A percentile compares a stretch with the other conserved stretches of the same genome.
phyloP scores from a whole-genome alignment of 208 protist species.

The Porcisia deanei region DNA sequence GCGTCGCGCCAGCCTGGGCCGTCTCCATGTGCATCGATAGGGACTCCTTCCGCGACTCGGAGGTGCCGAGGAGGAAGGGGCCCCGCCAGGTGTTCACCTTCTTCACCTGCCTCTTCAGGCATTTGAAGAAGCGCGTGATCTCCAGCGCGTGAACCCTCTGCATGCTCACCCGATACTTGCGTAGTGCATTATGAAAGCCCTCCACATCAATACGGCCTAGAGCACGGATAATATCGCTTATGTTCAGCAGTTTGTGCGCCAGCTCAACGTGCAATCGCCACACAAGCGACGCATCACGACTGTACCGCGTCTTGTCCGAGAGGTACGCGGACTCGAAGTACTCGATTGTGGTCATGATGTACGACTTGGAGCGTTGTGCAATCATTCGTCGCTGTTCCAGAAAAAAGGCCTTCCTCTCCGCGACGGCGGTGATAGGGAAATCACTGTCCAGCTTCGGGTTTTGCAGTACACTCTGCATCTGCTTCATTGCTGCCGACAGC shows the following conservation, averaged over 20 bases:
- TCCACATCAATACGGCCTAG: conserved; percentile 72
- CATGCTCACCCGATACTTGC: conserved; percentile 80
- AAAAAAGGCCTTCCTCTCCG: conserved; percentile 77
- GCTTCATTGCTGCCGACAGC: conserved; percentile 67
- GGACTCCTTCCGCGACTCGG: conserved; percentile 40
- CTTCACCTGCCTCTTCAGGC: conserved; percentile 53
- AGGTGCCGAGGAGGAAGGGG: conserved; percentile 57
- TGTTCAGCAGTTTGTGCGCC: conserved; percentile 44
- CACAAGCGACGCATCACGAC: conserved; percentile 54
- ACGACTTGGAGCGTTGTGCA: conserved; percentile 59
- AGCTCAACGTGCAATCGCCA: conserved; percentile 81
- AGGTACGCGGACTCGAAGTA: conserved; percentile 61
- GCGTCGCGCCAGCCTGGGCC: conserved; percentile 51
- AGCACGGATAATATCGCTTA: conserved; percentile 69
- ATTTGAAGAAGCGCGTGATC: conserved; percentile 75
- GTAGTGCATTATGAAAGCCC: conserved; percentile 65
- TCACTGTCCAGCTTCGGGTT: conserved; percentile 65
- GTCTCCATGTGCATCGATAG: conserved; percentile 51
- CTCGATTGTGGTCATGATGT: conserved; percentile 61
- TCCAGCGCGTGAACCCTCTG: conserved; percentile 79
- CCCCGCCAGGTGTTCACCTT: conserved; percentile 55
- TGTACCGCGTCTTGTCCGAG: conserved; percentile 55
- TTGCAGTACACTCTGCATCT: conserved; percentile 72
- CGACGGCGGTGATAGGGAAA: conserved; percentile 83
- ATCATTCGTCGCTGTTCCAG: conserved; percentile 76